Evolutionary conservation across 495 filamentous ascomycete species (phyloP), one percentile per base, ranked within the genome.

Genomic region (Penicillium waksmanii): DNA sequence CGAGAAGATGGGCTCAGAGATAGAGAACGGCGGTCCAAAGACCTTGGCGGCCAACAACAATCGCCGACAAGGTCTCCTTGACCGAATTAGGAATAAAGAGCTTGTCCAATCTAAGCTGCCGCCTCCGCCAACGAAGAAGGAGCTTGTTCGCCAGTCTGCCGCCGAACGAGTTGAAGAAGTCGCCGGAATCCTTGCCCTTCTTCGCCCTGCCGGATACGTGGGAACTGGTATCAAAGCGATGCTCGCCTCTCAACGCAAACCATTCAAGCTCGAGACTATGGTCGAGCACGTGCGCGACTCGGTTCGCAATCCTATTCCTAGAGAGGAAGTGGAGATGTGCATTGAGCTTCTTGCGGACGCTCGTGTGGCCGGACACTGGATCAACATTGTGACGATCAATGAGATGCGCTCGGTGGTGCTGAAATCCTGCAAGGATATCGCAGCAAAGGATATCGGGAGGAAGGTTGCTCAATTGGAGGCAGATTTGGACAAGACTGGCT

Each of bases 81-180:
- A 79, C 48, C 76, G 78, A 21, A 74, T 80, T 52, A 78, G 76
- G 71, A 72, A 67, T 51, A 81, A 81, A 60, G 63, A 77, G 55
- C 61, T 79, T 33, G 68, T 63, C 27, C 76, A 80, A 66, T 75
- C 77, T 17, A 78, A 76, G 62, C 60, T 79, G 34, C 76, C 76
- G 15, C 75, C 75, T 1, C 71, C 76, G 10, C 78, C 76, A n/a
- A 64, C 77, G 27, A 79, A 80, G 63, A 73, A 75, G 12, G 68
- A 71, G 55, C 54, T 80, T 11, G 42, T 77, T 6, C 77, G 69
- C 47, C 67, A 65, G 17, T 70, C 77, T 12, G 78, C 78, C 0
- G 68, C 69, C 11, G 72, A 79, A 43, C 68, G 74, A 1, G 68
- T 73, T 1, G 76, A 80, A 57, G 78, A 81, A 44, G 71, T 81